phyloP scores from a whole-genome alignment of 257 asterid species.

The Penstemon eatonii region DNA sequence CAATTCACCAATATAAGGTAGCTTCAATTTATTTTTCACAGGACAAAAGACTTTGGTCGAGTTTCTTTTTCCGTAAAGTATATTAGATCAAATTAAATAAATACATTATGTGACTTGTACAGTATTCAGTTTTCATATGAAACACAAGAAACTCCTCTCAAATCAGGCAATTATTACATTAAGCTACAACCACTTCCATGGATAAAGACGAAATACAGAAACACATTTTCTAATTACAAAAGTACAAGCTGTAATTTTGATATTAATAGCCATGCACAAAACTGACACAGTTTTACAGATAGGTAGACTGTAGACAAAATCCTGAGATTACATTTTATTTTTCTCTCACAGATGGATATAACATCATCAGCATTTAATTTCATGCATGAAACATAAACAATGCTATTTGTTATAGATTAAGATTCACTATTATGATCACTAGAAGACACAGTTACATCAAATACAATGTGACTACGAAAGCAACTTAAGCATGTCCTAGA shows the following conservation, averaged over 20 bases:
- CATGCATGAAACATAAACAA: conserved; percentile 14
- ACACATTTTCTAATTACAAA: neutral
- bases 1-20: neutral
- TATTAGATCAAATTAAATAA: neutral
- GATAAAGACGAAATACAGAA: neutral
- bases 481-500: conserved; percentile 12
- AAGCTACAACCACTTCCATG: neutral
- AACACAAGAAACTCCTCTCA: conserved; percentile 4
- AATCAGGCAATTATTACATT: neutral
- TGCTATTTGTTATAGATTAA: neutral
- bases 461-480: neutral
- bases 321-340: too few species aligned
- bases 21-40: neutral
- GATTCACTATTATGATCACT: conserved; percentile 1
- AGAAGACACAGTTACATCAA: conserved; percentile 12
- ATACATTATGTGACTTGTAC: neutral
- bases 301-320: neutral
- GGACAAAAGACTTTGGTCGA: neutral
- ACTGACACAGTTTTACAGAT: neutral
- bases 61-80: neutral
- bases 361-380: conserved; percentile 1
- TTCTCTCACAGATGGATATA: neutral
- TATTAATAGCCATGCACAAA: neutral
- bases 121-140: neutral
- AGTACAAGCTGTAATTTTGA: neutral